These are phyloP conservation scores for Neofusicoccum ribis DNA, from an alignment of 2,329 filamentous ascomycete species.

Conservation along the genomic window DNA sequence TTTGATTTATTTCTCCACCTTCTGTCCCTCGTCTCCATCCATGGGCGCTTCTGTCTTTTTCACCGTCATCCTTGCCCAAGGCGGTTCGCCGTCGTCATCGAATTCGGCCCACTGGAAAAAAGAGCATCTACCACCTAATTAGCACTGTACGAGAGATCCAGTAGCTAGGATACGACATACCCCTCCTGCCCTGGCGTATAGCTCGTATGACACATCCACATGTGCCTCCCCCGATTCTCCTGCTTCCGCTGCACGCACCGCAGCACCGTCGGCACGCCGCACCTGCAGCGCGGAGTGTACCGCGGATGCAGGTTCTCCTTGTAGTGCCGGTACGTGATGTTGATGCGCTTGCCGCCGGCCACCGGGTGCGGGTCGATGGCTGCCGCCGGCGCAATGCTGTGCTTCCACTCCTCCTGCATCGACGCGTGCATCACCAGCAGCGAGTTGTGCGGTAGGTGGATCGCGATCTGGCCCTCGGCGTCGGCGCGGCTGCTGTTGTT, in stretches of 20 bases:
- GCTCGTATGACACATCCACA: constrained; percentile 89
- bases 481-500: constrained; percentile 50
- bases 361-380: constrained; percentile 84
- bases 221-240: constrained; percentile 77
- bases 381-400: constrained; percentile 72
- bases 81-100: constrained; percentile 79
- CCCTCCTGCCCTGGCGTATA: constrained; percentile 65
- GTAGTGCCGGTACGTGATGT: constrained; percentile 92
- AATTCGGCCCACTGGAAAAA: constrained; percentile 88
- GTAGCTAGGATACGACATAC: constrained; percentile 23
- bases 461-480: constrained; percentile 80
- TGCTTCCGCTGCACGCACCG: constrained; percentile 78
- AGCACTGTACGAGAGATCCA: constrained; percentile 28
- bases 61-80: constrained; percentile 48
- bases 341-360: constrained; percentile 78
- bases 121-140: constrained; percentile 55
- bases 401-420: constrained; percentile 98
- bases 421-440: constrained; percentile 94
- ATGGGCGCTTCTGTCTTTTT: not conserved
- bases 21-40: too few relatives aligned
- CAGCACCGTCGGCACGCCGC: constrained; percentile 67
- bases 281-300: constrained; percentile 76
- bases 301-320: constrained; percentile 73
- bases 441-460: constrained; percentile 92
- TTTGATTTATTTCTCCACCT: not conserved